Evolutionary conservation across 2,329 filamentous ascomycete genomes (phyloP).

Genomic region (Aspergillus neotritici): DNA sequence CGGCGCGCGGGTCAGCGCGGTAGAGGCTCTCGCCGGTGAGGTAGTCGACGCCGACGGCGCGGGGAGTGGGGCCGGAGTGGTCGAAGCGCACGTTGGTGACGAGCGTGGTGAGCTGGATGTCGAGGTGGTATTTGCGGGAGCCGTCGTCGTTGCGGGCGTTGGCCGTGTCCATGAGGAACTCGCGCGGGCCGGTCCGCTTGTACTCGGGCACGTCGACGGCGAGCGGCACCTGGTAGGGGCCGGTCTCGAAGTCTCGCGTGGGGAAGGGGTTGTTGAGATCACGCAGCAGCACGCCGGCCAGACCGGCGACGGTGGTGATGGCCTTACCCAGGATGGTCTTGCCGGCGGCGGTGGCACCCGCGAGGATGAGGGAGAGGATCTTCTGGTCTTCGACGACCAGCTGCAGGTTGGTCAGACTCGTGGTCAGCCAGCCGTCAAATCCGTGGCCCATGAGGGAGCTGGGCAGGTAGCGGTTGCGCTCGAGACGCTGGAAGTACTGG

Average conservation of each 20-base stretch:
- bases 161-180: slow-evolving; percentile 50
- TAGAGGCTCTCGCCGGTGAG: slow-evolving; percentile 43
- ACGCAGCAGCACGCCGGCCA: slow-evolving; percentile 43
- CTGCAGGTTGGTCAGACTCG: slow-evolving; percentile 46
- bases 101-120: slow-evolving; percentile 46
- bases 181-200: slow-evolving; percentile 51
- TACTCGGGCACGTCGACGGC: slow-evolving; percentile 44
- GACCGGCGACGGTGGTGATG: slow-evolving; percentile 38
- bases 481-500: slow-evolving; percentile 49
- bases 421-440: slow-evolving; percentile 53
- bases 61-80: slow-evolving; percentile 29
- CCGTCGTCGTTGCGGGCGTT: slow-evolving; percentile 48
- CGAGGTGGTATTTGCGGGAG: slow-evolving; percentile 50
- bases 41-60: slow-evolving; percentile 45
- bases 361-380: slow-evolving; percentile 48
- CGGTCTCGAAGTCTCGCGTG: slow-evolving; percentile 43
- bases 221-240: slow-evolving; percentile 56
- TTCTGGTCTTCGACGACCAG: slow-evolving; percentile 50
- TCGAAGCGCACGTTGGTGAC: slow-evolving; percentile 44
- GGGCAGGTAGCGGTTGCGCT: slow-evolving; percentile 49
- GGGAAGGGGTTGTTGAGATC: slow-evolving; percentile 48
- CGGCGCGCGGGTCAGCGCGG: slow-evolving; percentile 39
- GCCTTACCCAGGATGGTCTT: slow-evolving; percentile 35
- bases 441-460: slow-evolving; percentile 47
- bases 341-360: slow-evolving; percentile 50